phyloP scores from a whole-genome alignment of 2,329 filamentous ascomycete species.

The Leptographium lundbergii region DNA sequence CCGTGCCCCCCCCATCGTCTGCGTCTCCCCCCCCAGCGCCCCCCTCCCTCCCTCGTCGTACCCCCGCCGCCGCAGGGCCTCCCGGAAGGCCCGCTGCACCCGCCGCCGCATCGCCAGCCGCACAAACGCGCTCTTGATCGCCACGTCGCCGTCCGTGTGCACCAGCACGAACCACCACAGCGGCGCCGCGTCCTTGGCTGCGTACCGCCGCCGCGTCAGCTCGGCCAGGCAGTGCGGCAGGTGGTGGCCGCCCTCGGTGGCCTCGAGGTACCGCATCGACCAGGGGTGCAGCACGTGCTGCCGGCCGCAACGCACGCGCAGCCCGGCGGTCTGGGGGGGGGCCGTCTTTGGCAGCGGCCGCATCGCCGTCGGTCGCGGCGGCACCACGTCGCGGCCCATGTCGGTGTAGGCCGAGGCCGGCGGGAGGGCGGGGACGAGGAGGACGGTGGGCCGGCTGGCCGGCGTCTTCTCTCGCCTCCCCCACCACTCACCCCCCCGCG shows the following conservation, averaged over 20 bases:
- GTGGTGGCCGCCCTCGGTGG: not conserved
- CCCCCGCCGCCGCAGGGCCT: constrained; percentile 13
- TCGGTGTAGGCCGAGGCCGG: not conserved
- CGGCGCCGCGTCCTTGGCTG: constrained; percentile 13
- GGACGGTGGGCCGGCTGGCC: too few relatives aligned
- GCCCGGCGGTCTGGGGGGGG: not conserved
- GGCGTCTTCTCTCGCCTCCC: too few relatives aligned
- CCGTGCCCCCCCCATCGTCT: not conserved
- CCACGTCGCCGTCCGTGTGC: not conserved
- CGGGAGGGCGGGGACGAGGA: not conserved
- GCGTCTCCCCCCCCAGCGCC: not conserved
- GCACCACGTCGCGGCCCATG: constrained; percentile 2
- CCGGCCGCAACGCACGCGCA: constrained; percentile 2
- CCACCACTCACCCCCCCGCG: not conserved
- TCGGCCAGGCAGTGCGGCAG: constrained; percentile 12
- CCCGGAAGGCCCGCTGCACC: constrained; percentile 10
- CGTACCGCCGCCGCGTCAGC: constrained; percentile 18
- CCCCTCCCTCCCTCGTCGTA: constrained; percentile 12
- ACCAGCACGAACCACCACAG: constrained; percentile 11
- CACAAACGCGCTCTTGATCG: not conserved
- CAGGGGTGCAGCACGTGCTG: constrained; percentile 16
- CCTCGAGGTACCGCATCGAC: constrained; percentile 18
- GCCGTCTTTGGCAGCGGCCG: not conserved
- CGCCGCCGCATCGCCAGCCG: constrained; percentile 6
- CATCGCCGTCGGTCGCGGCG: constrained; percentile 13